Percentiles rank a stretch among this genome's conserved stretches.
Evolutionary conservation across 108 stramenopile genomes (phyloP).

Genomic region (Pseudonitzschia delicatissima): DNA sequence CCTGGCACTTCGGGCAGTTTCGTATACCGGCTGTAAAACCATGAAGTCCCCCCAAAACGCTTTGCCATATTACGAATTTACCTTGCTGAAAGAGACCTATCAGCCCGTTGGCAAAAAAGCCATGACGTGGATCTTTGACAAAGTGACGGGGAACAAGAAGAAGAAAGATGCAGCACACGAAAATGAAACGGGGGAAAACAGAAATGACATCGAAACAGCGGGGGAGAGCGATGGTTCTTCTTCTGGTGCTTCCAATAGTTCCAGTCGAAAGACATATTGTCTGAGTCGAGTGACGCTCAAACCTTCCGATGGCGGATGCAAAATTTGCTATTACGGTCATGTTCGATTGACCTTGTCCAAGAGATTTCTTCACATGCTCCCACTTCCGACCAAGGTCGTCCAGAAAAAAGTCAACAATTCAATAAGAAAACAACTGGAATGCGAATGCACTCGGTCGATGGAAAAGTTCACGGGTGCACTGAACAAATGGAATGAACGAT

Average conservation of each 20-base stretch:
- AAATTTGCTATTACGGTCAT: conserved; percentile 21
- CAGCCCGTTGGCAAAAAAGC: conserved; percentile 15
- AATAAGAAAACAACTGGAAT: conserved; percentile 29
- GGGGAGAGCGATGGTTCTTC: background rate
- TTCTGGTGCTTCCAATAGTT: background rate
- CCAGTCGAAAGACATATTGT: conserved; percentile 12
- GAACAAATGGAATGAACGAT: background rate
- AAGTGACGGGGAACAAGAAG: conserved; percentile 19
- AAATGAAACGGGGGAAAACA: background rate
- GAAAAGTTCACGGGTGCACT: conserved; percentile 22
- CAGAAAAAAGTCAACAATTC: conserved; percentile 20
- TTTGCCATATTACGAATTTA: conserved; percentile 30
- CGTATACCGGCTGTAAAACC: conserved; percentile 29
- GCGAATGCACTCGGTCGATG: conserved; percentile 17
- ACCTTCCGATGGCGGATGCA: background rate
- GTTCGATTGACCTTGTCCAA: conserved; percentile 18
- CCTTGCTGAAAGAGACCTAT: conserved; percentile 28
- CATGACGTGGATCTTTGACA: conserved; percentile 32
- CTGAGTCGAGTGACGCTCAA: conserved; percentile 25
- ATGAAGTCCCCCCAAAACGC: conserved; percentile 9
- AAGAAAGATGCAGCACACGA: too few relatives aligned
- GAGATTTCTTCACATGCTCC: conserved; percentile 18
- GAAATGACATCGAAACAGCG: background rate
- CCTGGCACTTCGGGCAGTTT: conserved; percentile 14
- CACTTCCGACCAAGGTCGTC: conserved; percentile 18